Evolutionary conservation across 345 rosid genomes (phyloP).

Genomic region (Acer campestre): DNA sequence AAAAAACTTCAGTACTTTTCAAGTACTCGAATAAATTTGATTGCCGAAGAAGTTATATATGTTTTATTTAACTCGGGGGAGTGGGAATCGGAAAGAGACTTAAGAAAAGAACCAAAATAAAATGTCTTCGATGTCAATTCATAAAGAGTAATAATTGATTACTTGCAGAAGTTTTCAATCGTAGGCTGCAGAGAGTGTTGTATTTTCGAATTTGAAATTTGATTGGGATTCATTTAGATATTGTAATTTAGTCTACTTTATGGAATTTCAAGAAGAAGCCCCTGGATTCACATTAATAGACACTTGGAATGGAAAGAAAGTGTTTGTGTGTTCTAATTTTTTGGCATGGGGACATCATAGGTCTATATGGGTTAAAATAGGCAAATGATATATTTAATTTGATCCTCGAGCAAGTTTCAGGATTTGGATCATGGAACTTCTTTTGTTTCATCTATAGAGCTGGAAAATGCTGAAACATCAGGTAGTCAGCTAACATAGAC

Average conservation of each 20-base stretch:
- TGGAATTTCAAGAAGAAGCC: no score
- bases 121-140: no score
- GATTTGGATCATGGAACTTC: background rate
- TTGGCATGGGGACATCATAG: background rate
- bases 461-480: background rate
- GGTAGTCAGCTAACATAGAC: background rate
- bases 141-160: no score
- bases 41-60: background rate
- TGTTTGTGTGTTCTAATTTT: constrained; percentile 1
- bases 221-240: no score
- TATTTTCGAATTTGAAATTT: no score
- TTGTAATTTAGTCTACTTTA: no score
- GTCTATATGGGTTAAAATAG: background rate
- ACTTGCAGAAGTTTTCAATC: no score
- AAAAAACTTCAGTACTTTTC: background rate
- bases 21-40: constrained; percentile 1
- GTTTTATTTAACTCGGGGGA: background rate
- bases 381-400: background rate
- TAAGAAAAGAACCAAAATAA: no score
- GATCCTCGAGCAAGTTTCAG: constrained; percentile 4
- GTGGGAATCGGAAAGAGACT: no score
- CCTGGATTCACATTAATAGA: no score
- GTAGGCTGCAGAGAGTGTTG: no score
- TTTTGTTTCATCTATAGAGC: background rate
- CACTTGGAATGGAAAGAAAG: background rate